Conservation (phyloP, 192 early-diverging fungal species). For the Diversispora epigaea region DNA sequence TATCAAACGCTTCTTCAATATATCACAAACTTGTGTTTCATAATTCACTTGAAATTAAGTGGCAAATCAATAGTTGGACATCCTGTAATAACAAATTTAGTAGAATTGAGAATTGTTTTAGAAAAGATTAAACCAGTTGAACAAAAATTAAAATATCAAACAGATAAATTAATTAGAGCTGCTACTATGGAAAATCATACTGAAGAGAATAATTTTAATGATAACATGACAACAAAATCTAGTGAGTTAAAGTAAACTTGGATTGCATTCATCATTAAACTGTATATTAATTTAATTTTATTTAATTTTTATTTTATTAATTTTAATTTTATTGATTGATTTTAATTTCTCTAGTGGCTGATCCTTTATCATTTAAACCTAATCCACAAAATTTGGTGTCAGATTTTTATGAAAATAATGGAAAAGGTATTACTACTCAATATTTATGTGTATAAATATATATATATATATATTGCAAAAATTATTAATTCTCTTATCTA, state of each 20-base stretch:
- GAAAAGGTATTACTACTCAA: too few relatives aligned
- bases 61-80: conserved; percentile 66
- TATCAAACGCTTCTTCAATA: conserved; percentile 85
- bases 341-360: conserved; percentile 40
- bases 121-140: conserved; percentile 95
- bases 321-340: neutral
- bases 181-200: conserved; percentile 56
- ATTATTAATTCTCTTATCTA: neutral
- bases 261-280: too few relatives aligned
- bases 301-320: conserved; percentile 24
- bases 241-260: neutral
- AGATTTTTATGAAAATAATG: conserved; percentile 43
- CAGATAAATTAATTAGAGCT: conserved; percentile 85
- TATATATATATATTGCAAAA: too few relatives aligned
- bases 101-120: conserved; percentile 81
- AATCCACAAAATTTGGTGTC: conserved; percentile 69
- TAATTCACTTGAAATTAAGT: conserved; percentile 75
- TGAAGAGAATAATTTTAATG: conserved; percentile 35
- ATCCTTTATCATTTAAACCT: conserved; percentile 91
- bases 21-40: conserved; percentile 73
- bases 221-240: conserved; percentile 20
- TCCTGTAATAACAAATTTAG: conserved; percentile 61
- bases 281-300: neutral
- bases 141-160: conserved; percentile 93
- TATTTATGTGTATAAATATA: too few relatives aligned